Percentiles rank a stretch among this genome's conserved stretches.
phyloP scores from a whole-genome alignment of 2,329 filamentous ascomycete species.

The Hansfordia pulvinata region DNA sequence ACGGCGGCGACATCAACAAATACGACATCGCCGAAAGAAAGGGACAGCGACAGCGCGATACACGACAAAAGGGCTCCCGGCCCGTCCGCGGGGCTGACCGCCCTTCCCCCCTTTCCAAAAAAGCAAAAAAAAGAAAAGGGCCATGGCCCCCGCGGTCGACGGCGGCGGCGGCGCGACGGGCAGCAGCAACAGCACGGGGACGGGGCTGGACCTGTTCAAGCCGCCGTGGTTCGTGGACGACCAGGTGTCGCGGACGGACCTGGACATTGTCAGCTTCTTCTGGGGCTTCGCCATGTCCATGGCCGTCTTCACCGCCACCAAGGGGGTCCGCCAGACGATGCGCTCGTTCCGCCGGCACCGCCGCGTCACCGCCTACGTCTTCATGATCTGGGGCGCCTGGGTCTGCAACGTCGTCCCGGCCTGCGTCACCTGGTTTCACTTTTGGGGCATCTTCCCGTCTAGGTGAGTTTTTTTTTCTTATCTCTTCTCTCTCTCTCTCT shows the following conservation, averaged over 20 bases:
- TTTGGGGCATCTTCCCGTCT: background rate
- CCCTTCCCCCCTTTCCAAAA: background rate
- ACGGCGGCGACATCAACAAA: no score
- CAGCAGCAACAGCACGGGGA: no score
- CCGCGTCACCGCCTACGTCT: background rate
- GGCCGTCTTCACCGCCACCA: background rate
- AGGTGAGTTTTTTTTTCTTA: no score
- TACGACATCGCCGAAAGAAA: no score
- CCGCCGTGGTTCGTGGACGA: background rate
- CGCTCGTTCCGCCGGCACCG: background rate
- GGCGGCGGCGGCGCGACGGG: no score
- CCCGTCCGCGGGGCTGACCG: no score
- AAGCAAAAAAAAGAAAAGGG: conserved; percentile 1
- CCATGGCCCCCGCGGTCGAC: no score
- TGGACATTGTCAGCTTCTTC: background rate
- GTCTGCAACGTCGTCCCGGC: background rate
- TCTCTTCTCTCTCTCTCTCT: no score
- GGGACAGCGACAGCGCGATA: no score
- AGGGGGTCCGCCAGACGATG: background rate
- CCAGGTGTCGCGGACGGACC: background rate
- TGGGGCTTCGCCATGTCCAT: background rate
- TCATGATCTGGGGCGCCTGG: background rate
- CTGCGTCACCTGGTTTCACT: background rate
- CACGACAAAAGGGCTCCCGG: no score
- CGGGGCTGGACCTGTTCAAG: background rate